Percentiles rank a stretch among this genome's conserved stretches.
These are phyloP conservation scores for Pogostemon cablin DNA, from an alignment of 257 asterid genomes.

Conservation along the genomic window DNA sequence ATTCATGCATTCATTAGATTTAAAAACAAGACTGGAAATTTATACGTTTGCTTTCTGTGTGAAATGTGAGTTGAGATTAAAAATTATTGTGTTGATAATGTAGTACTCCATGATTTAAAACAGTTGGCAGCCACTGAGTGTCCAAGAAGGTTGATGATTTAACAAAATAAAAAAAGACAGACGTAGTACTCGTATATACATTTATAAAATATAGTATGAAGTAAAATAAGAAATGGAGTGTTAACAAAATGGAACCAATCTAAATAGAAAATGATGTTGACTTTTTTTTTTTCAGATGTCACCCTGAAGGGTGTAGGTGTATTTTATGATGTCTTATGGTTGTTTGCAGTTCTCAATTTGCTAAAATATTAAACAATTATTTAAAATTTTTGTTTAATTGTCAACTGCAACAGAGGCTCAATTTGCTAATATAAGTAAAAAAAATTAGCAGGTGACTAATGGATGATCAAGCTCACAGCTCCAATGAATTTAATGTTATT, in stretches of 20 bases:
- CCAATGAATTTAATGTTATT: not conserved
- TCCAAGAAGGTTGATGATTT: too few species aligned
- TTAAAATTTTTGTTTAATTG: not conserved
- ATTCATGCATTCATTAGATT: too few species aligned
- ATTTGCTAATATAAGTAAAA: not conserved
- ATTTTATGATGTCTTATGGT: not conserved
- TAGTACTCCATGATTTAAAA: too few species aligned
- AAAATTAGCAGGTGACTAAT: too few species aligned
- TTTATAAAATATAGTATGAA: not conserved
- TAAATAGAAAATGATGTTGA: not conserved
- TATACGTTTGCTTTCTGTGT: too few species aligned
- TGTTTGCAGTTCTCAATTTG: not conserved
- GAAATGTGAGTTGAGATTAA: too few species aligned
- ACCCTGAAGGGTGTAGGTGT: not conserved
- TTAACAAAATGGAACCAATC: not conserved
- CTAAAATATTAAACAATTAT: too few species aligned
- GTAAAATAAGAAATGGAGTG: not conserved
- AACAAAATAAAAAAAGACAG: too few species aligned
- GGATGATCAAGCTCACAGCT: not conserved
- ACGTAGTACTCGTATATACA: too few species aligned
- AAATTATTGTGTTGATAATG: too few species aligned
- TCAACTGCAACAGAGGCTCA: slow-evolving; percentile 13
- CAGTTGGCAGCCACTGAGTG: too few species aligned
- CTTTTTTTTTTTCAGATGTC: not conserved
- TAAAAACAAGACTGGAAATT: too few species aligned